Percentiles rank a stretch among this genome's conserved stretches.
Conservation (phyloP, 192 early-diverging fungal genomes). For the Chytriomyces sp. region DNA sequence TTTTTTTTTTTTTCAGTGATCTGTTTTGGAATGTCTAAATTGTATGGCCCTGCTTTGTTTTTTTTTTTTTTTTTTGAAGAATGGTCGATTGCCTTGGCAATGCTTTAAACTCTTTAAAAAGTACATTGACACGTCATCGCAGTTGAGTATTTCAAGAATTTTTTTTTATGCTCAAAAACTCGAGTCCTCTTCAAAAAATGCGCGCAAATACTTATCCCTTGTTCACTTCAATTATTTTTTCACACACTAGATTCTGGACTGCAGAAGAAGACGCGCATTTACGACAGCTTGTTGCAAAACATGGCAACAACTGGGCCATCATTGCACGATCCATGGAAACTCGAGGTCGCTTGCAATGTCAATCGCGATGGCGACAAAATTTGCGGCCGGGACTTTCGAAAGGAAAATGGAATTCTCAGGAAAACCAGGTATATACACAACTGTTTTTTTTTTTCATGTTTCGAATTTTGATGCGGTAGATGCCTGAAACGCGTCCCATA, state of each 20-base stretch:
- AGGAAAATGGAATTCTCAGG: constrained; percentile 24
- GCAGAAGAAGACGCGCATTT: constrained; percentile 25
- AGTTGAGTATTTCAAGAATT: too few species aligned
- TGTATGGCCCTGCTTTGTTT: not conserved
- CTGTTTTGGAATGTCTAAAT: too few species aligned
- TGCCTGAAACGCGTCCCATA: too few species aligned
- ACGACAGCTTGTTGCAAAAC: not conserved
- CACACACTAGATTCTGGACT: constrained; percentile 27
- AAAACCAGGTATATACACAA: constrained; percentile 35
- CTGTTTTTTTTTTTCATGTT: constrained; percentile 14
- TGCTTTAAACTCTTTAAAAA: constrained; percentile 27
- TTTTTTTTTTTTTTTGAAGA: not conserved
- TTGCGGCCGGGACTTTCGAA: constrained; percentile 22
- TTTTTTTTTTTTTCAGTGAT: too few species aligned
- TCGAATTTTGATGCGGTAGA: too few species aligned
- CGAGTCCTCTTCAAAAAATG: too few species aligned
- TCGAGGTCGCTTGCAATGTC: constrained; percentile 23
- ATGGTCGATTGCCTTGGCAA: constrained; percentile 27
- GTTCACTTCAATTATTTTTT: not conserved
- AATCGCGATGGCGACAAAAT: constrained; percentile 30
- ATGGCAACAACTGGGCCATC: constrained; percentile 27
- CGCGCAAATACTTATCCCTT: constrained; percentile 2
- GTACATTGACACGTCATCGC: constrained; percentile 7
- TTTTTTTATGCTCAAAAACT: too few species aligned
- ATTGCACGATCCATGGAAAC: constrained; percentile 8